Base-by-base conservation (phyloP, 2,329 filamentous ascomycete species). In the Exophiala lecanii-corni region DNA sequence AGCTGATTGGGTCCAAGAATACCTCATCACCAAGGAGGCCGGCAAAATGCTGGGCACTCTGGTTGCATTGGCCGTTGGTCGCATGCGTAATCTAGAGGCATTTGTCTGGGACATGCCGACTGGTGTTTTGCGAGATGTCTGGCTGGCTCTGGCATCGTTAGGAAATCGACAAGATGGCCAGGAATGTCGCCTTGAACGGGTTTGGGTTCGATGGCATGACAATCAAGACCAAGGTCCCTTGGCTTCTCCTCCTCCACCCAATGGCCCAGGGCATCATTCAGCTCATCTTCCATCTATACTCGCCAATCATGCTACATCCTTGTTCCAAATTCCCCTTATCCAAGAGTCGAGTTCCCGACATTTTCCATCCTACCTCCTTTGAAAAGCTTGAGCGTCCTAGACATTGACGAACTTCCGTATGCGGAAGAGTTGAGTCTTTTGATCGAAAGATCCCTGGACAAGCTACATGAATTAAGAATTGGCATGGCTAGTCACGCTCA, bases 91-190 rank as follows among this genome's bases (percentile, higher is more conserved):
- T 57, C 72, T 94, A 28, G 86, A 92, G 63, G 81, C 80, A 0
- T 92, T 92, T 57, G 73, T 86, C 2, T 92, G 86, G 86, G 86
- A 94, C 58, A 91, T 92, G 86, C 86, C 86, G 1, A 92, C 86
- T 0, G 87, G 86, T 1, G 83, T 92, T 13, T 67, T 89, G 40
- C 76, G 86, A 40, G 85, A 91, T 60, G 83, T 91, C 19, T 92
- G 88, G 76, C 77, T 88, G 59, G 82, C 86, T 16, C 71, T 94
- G 35, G 79, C 82, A 1, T 87, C 83, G 4, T 69, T 89, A 9
- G 80, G 78, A 28, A 75, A 84, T 55, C 71, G 76, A 16, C 66
- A 72, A 28, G 71, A 78, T 28, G 73, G 76, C 17, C 71, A 78
- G 35, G 72, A 77, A 30, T 82, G 82, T 57, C 81, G 82, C 33